Conservation (phyloP, 495 filamentous ascomycete genomes). For the Trichoderma reesei region DNA sequence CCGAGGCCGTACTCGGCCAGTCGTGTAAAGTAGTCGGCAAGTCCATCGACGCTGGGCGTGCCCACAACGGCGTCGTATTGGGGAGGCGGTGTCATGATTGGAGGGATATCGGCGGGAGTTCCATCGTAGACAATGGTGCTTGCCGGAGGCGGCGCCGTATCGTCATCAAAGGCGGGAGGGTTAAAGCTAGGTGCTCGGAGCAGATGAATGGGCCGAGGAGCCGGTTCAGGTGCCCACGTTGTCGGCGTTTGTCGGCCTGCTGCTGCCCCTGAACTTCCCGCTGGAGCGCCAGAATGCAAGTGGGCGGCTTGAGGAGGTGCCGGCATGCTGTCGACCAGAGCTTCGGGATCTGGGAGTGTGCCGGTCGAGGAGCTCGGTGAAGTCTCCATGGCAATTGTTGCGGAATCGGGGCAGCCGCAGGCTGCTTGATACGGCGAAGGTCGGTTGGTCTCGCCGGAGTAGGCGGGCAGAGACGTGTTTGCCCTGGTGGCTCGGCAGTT, state of each 20-base stretch:
- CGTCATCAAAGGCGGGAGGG: constrained; percentile 82
- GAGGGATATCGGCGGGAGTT: neutral
- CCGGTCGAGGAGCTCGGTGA: constrained; percentile 26
- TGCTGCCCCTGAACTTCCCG: constrained; percentile 16
- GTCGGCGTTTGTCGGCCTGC: constrained; percentile 14
- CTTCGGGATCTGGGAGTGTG: constrained; percentile 17
- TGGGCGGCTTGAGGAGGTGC: constrained; percentile 23
- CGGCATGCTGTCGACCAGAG: constrained; percentile 17
- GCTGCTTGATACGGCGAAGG: constrained; percentile 41
- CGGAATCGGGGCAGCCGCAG: constrained; percentile 72
- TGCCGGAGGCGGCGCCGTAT: constrained; percentile 60
- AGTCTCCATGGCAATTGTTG: constrained; percentile 31
- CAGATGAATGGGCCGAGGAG: constrained; percentile 70
- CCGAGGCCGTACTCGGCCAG: constrained; percentile 21
- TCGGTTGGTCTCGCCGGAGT: constrained; percentile 52
- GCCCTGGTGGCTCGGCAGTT: constrained; percentile 88
- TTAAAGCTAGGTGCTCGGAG: constrained; percentile 81
- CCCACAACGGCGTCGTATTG: constrained; percentile 81
- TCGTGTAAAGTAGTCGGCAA: constrained; percentile 84
- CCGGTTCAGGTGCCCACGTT: constrained; percentile 12
- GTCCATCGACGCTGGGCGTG: constrained; percentile 61
- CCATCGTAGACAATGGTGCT: neutral
- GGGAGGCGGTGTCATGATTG: constrained; percentile 72
- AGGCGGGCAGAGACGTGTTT: constrained; percentile 82
- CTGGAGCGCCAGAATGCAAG: constrained; percentile 13